Conservation (phyloP, 2,329 filamentous ascomycete species). For the Juglanconis oblonga region DNA sequence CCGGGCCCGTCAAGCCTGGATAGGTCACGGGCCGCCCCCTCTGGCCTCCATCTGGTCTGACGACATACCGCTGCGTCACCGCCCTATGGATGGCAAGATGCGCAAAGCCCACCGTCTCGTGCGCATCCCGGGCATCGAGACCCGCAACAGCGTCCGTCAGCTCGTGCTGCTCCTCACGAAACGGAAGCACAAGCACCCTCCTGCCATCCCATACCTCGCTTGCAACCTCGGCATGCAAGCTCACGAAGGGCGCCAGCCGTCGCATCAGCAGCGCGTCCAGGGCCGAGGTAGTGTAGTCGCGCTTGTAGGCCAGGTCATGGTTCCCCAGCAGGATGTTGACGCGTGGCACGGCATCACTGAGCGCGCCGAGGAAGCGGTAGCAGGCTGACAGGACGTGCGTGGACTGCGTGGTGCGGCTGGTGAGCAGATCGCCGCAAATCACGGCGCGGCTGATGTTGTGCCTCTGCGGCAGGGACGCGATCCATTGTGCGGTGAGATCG, state of each 20-base stretch:
- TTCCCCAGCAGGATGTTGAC: constrained; percentile 31
- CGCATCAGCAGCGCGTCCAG: constrained; percentile 23
- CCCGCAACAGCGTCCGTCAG: constrained; percentile 24
- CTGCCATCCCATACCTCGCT: constrained; percentile 5
- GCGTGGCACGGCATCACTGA: constrained; percentile 26
- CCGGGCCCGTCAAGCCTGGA: constrained; percentile 26
- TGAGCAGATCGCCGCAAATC: constrained; percentile 31
- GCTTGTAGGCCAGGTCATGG: constrained; percentile 31
- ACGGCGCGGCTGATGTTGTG: constrained; percentile 26
- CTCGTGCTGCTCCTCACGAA: constrained; percentile 30
- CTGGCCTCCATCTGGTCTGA: constrained; percentile 10
- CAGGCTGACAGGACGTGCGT: constrained; percentile 30
- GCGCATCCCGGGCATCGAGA: constrained; percentile 22
- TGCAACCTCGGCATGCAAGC: not conserved
- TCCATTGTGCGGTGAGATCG: constrained; percentile 25
- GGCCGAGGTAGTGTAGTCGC: constrained; percentile 28
- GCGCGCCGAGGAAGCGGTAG: constrained; percentile 28
- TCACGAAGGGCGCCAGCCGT: constrained; percentile 22
- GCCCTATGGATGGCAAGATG: constrained; percentile 32
- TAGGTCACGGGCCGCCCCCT: constrained; percentile 22
- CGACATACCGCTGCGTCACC: constrained; percentile 27
- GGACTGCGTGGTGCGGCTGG: constrained; percentile 26
- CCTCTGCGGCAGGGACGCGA: constrained; percentile 23
- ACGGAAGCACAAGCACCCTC: constrained; percentile 30
- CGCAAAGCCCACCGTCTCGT: constrained; percentile 28